A percentile compares a stretch with the other conserved stretches of the same genome.
Conservation (phyloP, 1,139 yeast genomes). For the Kodamaea anthophila region DNA sequence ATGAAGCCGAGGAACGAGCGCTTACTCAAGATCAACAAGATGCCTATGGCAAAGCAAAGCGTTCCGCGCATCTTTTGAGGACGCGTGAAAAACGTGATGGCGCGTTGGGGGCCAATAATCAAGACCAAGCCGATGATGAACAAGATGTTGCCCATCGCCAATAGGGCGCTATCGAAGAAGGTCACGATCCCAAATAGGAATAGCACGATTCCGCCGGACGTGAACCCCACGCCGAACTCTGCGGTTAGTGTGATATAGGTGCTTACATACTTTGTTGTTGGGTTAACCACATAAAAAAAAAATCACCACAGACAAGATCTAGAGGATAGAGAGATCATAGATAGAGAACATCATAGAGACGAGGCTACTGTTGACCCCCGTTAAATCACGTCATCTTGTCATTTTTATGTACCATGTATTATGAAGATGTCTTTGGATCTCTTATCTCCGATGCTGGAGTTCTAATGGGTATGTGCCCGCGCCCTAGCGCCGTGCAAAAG, state of each 20-base stretch:
- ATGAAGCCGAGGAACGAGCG: conserved; percentile 80
- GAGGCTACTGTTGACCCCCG: too few species aligned
- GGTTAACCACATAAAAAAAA: conserved; percentile 79
- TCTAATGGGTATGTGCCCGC: too few species aligned
- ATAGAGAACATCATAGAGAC: too few species aligned
- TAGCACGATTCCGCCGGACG: conserved; percentile 78
- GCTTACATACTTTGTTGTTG: conserved; percentile 65
- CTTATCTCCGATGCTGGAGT: too few species aligned
- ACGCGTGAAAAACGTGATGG: conserved; percentile 77
- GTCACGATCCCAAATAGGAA: conserved; percentile 79
- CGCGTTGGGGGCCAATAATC: conserved; percentile 84
- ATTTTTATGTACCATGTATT: too few species aligned
- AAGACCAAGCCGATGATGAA: conserved; percentile 78
- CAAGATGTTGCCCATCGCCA: conserved; percentile 82
- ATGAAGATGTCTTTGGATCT: too few species aligned
- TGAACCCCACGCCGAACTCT: conserved; percentile 93
- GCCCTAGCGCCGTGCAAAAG: too few species aligned
- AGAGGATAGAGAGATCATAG: too few species aligned
- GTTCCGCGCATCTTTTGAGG: conserved; percentile 87
- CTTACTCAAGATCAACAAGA: conserved; percentile 65
- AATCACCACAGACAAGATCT: too few species aligned
- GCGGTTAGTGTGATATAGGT: conserved; percentile 15
- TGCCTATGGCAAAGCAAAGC: conserved; percentile 69
- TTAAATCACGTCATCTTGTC: too few species aligned
- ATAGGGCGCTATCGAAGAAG: conserved; percentile 80